Evolutionary conservation across 1,139 yeast species (phyloP), one percentile per base, ranked within the genome.

Genomic region (Debaryomycetaceae sp.): DNA sequence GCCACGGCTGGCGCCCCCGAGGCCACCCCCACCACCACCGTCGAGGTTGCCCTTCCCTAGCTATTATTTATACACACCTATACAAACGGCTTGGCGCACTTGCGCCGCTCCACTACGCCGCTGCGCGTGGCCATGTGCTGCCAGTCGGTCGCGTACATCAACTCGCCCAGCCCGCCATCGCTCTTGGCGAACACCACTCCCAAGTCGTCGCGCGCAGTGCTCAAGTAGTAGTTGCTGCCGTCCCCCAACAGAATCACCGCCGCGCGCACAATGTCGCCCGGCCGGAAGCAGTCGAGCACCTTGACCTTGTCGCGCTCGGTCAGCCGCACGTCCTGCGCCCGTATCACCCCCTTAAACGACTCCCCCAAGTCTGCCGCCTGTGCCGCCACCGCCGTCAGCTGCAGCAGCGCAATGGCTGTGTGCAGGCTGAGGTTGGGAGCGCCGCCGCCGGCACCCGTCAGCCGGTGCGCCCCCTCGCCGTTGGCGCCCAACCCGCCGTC

Each of bases 71-170:
- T n/a, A n/a, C n/a, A n/a, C 25, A 20, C 11, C 13, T 20, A 33
- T n/a, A 23, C 65, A 45, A 82, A 81, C 7, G 96, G 96, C 54
- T 86, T 89, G 4, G 98, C 98, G 58, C 95, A 86, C 55, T 93
- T 93, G 37, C 98, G 71, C 46, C 67, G 66, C 49, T 89, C 97
- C 16, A 77, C 58, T 14, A 70, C 72, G 1, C 96, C 96, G 3
- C 88, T 77, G 25, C 60, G 64, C 4, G 80, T 78, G 29, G 83
- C 71, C 97, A 93, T 91, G 8, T 88, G 83, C 56, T 88, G 89
- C 97, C 98, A 93, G 58, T 91, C 97, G 23, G 88, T 58, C 3
- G 98, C 95, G 46, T 79, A 83, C 91, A 93, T 79, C 38, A 81
- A 61, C 30, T 75, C 78, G 2, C 96, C 96, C 7, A 81, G 75